Evolutionary conservation across 169 alveolate genomes (phyloP).

Genomic region (Theileria sp.): DNA sequence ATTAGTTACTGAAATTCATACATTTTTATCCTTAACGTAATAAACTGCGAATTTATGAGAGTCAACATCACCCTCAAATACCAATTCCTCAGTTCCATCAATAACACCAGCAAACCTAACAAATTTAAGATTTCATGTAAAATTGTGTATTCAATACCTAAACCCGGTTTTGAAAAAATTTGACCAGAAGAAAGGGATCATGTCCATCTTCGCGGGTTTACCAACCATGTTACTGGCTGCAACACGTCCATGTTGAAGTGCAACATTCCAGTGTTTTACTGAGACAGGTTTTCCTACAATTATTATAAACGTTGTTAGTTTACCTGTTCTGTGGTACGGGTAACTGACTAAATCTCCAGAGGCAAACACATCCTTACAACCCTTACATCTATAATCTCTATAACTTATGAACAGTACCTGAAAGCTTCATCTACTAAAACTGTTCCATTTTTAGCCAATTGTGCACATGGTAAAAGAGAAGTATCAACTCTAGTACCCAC

Average conservation of each 20-base stretch:
- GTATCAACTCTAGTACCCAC: conserved; percentile 73
- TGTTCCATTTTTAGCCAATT: conserved; percentile 58
- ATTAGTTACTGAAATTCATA: background rate
- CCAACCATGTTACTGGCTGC: conserved; percentile 78
- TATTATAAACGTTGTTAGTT: background rate
- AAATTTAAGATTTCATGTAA: background rate
- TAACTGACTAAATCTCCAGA: conserved; percentile 76
- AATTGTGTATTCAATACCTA: conserved; percentile 29
- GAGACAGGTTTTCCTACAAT: conserved; percentile 53
- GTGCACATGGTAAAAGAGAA: conserved; percentile 57
- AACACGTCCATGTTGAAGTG: conserved; percentile 79
- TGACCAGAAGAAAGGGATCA: conserved; percentile 79
- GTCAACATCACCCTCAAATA: conserved; percentile 74
- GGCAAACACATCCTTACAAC: conserved; percentile 70
- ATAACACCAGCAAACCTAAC: conserved; percentile 69
- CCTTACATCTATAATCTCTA: conserved; percentile 37
- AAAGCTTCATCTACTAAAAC: conserved; percentile 64
- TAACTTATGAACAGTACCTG: conserved; percentile 12
- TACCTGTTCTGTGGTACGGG: conserved; percentile 73
- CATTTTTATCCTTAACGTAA: conserved; percentile 71
- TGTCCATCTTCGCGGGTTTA: conserved; percentile 39
- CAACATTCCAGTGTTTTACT: conserved; percentile 80
- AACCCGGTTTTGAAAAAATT: conserved; percentile 73
- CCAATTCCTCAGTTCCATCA: conserved; percentile 65
- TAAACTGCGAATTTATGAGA: conserved; percentile 72